Evolutionary conservation across 2,329 filamentous ascomycete genomes (phyloP), one percentile per base, ranked within the genome.

Genomic region (Sclerotinia minor): DNA sequence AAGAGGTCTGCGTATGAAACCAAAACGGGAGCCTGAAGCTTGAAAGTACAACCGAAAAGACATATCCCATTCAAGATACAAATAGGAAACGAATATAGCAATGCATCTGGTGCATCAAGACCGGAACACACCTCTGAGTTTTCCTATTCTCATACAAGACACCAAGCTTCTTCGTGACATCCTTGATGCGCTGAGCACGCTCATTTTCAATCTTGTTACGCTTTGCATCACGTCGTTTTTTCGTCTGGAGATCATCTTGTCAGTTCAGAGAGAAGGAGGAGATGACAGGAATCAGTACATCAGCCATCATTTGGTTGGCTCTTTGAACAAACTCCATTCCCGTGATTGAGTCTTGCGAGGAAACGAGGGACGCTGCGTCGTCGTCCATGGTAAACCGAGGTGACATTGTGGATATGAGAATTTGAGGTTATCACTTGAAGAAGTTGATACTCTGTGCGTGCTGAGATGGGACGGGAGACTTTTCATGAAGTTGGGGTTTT

Each of bases 131-230:
- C 76, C 75, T 71, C 70, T 67, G 72, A 21, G 29, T 64, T 54
- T 72, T 72, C 45, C 72, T 71, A 58, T 55, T 65, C 11, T 73
- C 67, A 66, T 73, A 73, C 19, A 73, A 38, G 45, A 63, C 58
- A 55, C 74, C 70, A 65, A 77, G 71, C 64, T 67, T 73, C 5
- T 19, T 54, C 50, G 64, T 67, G n/a, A 72, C 58, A 47, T 75
- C 74, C 60, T 75, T 71, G 44, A 73, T 69, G 29, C 68, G 69
- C 52, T 72, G 71, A 21, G 69, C 65, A 49, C 73, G 72, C 29
- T 75, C 73, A 24, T 54, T 64, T 47, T 75, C 72, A 41, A 77
- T 72, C 29, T 65, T 63, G 32, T 71, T 75, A 9, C 76, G 72
- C 67, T 73, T 74, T n/a, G 70, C 64, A 24, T 76, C 74, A 38